A percentile compares a stretch with the other conserved stretches of the same genome.
Conservation (phyloP, 192 early-diverging fungal genomes). For the Jimgerdemannia lactiflua region DNA sequence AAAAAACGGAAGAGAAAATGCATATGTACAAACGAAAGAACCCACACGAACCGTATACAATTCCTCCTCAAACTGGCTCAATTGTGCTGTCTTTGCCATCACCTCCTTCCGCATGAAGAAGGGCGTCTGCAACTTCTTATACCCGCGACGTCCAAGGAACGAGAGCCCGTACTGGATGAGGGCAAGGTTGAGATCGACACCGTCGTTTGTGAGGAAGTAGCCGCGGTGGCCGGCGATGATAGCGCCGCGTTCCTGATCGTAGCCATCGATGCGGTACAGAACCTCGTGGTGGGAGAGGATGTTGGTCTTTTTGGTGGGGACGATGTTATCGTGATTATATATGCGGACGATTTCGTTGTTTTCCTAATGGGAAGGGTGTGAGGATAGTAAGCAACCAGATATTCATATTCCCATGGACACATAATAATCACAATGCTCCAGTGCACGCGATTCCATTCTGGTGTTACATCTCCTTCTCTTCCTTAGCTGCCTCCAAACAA, state of each 20-base stretch:
- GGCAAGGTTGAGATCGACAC: constrained; percentile 96
- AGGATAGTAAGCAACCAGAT: neutral
- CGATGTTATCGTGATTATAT: constrained; percentile 55
- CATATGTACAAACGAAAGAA: too few species aligned
- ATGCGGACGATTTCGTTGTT: constrained; percentile 67
- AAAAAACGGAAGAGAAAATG: too few species aligned
- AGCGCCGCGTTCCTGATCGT: constrained; percentile 85
- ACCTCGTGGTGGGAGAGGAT: constrained; percentile 92
- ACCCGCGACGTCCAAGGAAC: constrained; percentile 79
- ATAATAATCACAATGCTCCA: too few species aligned
- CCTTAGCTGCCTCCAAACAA: neutral
- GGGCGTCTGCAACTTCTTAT: constrained; percentile 95
- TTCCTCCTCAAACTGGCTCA: constrained; percentile 97
- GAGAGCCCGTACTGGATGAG: constrained; percentile 94
- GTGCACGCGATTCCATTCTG: neutral
- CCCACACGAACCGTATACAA: constrained; percentile 76
- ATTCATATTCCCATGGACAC: too few species aligned
- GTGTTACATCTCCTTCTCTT: neutral
- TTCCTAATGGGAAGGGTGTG: constrained; percentile 31
- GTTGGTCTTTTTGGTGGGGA: constrained; percentile 56
- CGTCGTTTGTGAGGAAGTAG: constrained; percentile 94
- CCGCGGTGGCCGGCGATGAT: constrained; percentile 98
- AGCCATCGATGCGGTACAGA: constrained; percentile 85
- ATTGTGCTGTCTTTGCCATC: constrained; percentile 99
- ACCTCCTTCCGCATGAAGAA: constrained; percentile 97